Conservation (phyloP, 305 asterid species). For the Solanum hybrid region DNA sequence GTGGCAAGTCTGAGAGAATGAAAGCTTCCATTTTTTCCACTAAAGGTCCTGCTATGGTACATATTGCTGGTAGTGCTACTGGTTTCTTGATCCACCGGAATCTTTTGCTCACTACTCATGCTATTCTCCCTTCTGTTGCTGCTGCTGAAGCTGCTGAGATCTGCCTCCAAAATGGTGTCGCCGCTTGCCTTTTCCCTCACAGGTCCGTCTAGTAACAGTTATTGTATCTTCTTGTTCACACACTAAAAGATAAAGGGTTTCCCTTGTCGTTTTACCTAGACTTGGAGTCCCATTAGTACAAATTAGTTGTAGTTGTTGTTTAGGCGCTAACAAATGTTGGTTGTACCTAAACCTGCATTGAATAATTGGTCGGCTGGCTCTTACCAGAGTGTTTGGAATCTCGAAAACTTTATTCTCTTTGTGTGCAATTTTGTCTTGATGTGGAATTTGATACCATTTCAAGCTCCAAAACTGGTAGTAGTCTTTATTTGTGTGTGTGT, state of each 20-base stretch:
- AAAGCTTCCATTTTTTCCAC: constrained; percentile 72
- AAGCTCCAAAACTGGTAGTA: not conserved
- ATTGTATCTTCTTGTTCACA: not conserved
- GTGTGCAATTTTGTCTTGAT: not conserved
- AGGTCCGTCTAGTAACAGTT: constrained; percentile 35
- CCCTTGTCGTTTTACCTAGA: not conserved
- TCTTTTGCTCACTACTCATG: constrained; percentile 88
- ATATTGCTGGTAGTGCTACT: constrained; percentile 43
- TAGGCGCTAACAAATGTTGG: not conserved
- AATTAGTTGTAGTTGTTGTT: not conserved
- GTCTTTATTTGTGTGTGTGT: not conserved
- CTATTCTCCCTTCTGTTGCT: constrained; percentile 56
- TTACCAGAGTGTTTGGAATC: not conserved
- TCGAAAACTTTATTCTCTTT: not conserved
- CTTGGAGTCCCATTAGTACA: not conserved
- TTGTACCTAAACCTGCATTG: not conserved
- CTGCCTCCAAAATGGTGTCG: constrained; percentile 60
- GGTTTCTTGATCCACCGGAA: constrained; percentile 92
- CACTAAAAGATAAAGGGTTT: not conserved
- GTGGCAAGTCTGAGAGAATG: constrained; percentile 85
- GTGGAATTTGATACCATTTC: not conserved
- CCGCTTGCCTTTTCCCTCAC: constrained; percentile 73
- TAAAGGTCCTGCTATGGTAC: constrained; percentile 72
- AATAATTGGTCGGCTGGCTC: not conserved
- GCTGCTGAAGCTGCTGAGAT: constrained; percentile 85